These are phyloP conservation scores for Septoria petroselini DNA, from an alignment of 2,329 filamentous ascomycete genomes.

Conservation along the genomic window DNA sequence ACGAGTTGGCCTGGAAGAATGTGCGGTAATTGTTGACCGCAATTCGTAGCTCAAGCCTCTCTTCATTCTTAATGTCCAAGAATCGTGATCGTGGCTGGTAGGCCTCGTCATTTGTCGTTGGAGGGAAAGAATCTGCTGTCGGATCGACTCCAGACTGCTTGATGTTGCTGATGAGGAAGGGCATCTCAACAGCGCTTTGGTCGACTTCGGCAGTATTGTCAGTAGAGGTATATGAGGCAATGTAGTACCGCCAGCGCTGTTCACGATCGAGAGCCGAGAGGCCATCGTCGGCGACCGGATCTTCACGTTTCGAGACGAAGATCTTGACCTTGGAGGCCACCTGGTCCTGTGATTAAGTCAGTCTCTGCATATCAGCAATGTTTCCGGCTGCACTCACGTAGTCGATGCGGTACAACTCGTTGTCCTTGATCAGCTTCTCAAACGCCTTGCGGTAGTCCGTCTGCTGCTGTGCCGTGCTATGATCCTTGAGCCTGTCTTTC, in stretches of 20 bases:
- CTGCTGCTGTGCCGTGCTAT: slow-evolving; percentile 85
- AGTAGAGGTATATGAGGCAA: slow-evolving; percentile 83
- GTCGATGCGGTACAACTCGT: slow-evolving; percentile 83
- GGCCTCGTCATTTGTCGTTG: not conserved
- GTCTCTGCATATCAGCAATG: not conserved
- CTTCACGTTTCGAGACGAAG: slow-evolving; percentile 82
- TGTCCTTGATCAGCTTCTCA: slow-evolving; percentile 88
- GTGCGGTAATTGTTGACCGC: slow-evolving; percentile 44
- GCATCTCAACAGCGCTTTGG: slow-evolving; percentile 34
- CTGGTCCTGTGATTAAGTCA: slow-evolving; percentile 55
- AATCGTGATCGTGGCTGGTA: slow-evolving; percentile 20
- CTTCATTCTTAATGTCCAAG: slow-evolving; percentile 35
- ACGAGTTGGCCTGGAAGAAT: slow-evolving; percentile 43
- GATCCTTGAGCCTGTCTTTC: slow-evolving; percentile 73
- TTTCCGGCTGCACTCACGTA: slow-evolving; percentile 65
- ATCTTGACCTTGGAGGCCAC: slow-evolving; percentile 65
- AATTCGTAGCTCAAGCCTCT: slow-evolving; percentile 47
- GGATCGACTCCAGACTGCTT: slow-evolving; percentile 39
- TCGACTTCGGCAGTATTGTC: slow-evolving; percentile 66
- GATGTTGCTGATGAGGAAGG: slow-evolving; percentile 43
- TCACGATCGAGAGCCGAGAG: slow-evolving; percentile 50
- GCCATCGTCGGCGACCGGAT: slow-evolving; percentile 68
- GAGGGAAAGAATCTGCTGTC: slow-evolving; percentile 17
- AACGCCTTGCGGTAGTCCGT: slow-evolving; percentile 88
- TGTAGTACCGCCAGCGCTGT: slow-evolving; percentile 86